Base-by-base conservation (phyloP, 306 rosid species). In the Ochetophila trinervis region DNA sequence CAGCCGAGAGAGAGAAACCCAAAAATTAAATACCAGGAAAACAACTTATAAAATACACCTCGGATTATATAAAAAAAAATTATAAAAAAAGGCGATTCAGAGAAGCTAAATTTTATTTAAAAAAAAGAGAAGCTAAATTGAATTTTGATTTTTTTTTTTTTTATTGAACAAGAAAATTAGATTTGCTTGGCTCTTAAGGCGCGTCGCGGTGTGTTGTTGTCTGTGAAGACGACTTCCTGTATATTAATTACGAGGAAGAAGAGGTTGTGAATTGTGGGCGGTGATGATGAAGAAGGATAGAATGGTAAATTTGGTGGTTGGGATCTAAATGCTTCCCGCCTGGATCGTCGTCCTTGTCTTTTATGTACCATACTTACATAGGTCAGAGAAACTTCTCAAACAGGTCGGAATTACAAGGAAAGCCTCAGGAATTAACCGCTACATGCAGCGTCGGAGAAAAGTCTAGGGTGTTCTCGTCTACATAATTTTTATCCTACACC, bases 311-410 rank as follows among this genome's bases (percentile, higher is more conserved):
- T 53, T 1, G 19, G 32, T 27, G 32, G 32, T 2, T 8, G 47
- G 37, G 62, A 62, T 52, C 75, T 2, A 32, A 12, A 2, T 0
- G 8, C 58, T 74, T 65, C 84, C 84, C 82, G 87, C 84, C 84
- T 73, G 60, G 57, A 18, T 49, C 40, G 5, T 59, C 27, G 23
- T 59, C 35, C 20, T 64, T 65, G 24, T 60, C 37, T n/a, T n/a
- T n/a, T n/a, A n/a, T n/a, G n/a, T n/a, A n/a, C n/a, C n/a, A n/a
- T n/a, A n/a, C n/a, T n/a, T n/a, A n/a, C n/a, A n/a, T n/a, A n/a
- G n/a, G n/a, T n/a, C 22, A 13, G 37, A 45, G 14, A 53, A 20
- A 1, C 37, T 58, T 40, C 66, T 9, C 2, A 30, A 27, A 27
- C 32, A 4, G 32, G 32, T 27, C 32, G 32, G 32, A 27, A 27